A percentile compares a stretch with the other conserved stretches of the same genome.
Evolutionary conservation across 2,329 filamentous ascomycete species (phyloP).

Genomic region (Xylaria polymorpha): DNA sequence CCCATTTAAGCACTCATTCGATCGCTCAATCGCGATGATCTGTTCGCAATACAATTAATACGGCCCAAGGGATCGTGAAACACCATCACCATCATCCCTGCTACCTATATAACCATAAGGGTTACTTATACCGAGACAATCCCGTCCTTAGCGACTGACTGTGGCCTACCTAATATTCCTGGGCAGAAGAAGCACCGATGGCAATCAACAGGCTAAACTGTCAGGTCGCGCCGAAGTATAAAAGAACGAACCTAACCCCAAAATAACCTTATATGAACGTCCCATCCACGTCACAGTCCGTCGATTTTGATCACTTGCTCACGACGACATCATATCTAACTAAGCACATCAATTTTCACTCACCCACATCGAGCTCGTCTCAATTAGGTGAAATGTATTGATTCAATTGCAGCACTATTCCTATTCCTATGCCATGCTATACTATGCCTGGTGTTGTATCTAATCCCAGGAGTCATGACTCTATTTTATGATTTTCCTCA

Average conservation of each 20-base stretch:
- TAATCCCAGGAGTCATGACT: constrained; percentile 31
- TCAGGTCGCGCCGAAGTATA: neutral
- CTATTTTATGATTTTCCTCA: constrained; percentile 18
- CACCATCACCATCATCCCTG: constrained; percentile 12
- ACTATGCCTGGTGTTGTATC: constrained; percentile 29
- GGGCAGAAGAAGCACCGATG: neutral
- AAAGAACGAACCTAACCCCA: neutral
- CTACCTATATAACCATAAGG: neutral
- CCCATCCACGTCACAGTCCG: neutral
- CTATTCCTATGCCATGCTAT: constrained; percentile 31
- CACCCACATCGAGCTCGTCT: neutral
- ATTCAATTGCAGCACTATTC: constrained; percentile 30
- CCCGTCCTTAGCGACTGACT: neutral
- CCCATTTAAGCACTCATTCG: neutral
- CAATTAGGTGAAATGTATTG: constrained; percentile 5
- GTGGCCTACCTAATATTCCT: neutral
- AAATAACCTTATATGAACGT: constrained; percentile 20
- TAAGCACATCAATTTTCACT: neutral
- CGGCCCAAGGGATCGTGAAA: neutral
- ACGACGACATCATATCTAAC: neutral
- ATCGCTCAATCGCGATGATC: neutral
- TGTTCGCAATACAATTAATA: neutral
- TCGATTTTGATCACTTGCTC: neutral
- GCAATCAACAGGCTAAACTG: constrained; percentile 9
- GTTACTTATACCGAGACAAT: neutral